These are phyloP conservation scores for Mycogone perniciosa DNA, from an alignment of 2,329 filamentous ascomycete genomes.

Conservation along the genomic window DNA sequence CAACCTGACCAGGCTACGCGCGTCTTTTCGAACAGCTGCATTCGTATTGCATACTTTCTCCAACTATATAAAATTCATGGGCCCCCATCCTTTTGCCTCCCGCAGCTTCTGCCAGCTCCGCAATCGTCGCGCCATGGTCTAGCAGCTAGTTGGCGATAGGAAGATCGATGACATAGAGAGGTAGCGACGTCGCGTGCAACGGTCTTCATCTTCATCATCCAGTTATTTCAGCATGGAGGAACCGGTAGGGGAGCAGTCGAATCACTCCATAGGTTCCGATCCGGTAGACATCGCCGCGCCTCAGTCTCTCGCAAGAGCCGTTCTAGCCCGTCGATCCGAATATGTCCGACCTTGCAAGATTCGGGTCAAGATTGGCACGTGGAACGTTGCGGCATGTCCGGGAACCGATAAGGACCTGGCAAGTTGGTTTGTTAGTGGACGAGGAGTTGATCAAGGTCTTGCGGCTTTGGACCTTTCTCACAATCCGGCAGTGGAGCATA, in stretches of 20 bases:
- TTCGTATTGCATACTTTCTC: background rate
- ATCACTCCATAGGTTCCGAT: slow-evolving; percentile 33
- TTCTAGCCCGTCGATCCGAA: slow-evolving; percentile 69
- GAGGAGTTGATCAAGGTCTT: slow-evolving; percentile 60
- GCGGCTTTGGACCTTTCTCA: slow-evolving; percentile 45
- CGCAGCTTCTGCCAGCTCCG: slow-evolving; percentile 1
- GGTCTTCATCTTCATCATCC: slow-evolving; percentile 13
- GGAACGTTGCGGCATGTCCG: slow-evolving; percentile 85
- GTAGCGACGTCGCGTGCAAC: slow-evolving; percentile 17
- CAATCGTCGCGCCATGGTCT: slow-evolving; percentile 27
- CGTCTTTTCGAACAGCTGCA: background rate
- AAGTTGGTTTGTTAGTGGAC: slow-evolving; percentile 78
- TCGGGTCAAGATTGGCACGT: slow-evolving; percentile 83
- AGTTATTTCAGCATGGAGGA: slow-evolving; percentile 19
- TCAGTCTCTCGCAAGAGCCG: slow-evolving; percentile 54
- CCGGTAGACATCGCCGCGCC: slow-evolving; percentile 39
- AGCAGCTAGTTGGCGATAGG: slow-evolving; percentile 20
- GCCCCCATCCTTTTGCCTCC: background rate
- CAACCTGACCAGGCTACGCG: background rate
- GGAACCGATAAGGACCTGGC: slow-evolving; percentile 84
- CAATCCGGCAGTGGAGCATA: slow-evolving; percentile 30
- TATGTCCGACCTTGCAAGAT: slow-evolving; percentile 70
- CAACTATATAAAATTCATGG: slow-evolving; percentile 3
- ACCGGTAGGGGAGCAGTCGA: slow-evolving; percentile 24
- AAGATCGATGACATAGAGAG: slow-evolving; percentile 19